Evolutionary conservation across 2,329 filamentous ascomycete species (phyloP), one percentile per base, ranked within the genome.

Genomic region (Trichophyton mentagrophytes): DNA sequence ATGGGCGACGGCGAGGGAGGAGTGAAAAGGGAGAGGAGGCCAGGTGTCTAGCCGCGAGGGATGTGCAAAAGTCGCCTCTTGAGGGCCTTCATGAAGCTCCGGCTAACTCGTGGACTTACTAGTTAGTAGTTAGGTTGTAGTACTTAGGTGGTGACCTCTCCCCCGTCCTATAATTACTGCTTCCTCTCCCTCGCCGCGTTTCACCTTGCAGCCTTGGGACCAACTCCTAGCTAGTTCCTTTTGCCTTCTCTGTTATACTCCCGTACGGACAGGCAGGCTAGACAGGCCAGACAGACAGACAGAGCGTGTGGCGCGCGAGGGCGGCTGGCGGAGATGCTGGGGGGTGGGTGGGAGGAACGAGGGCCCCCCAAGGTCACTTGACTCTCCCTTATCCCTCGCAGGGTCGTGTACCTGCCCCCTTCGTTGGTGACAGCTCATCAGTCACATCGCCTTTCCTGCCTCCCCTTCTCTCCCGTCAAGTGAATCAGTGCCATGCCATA

Each of bases 401-500:
- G 5, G 46, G 49, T 13, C 49, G 27, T 20, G 13, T 53, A 33
- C 22, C 27, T 53, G 49, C 49, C 22, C 22, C 7, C 49, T 44
- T 33, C 25, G 49, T 53, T 53, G 49, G 49, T 53, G 49, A 53
- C 49, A 53, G 49, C 49, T 53, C 49, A 53, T 30, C 49, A 33
- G 49, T 53, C 49, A 53, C 49, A 53, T 53, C 22, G 49, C 49
- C 49, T 15, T 30, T 30, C 13, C 3, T 27, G 15, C n/a, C n/a
- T n/a, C n/a, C n/a, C 40, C 40, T n/a, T n/a, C n/a, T 7, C n/a
- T 44, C 40, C n/a, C 7, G n/a, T 44, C 40, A 44, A 44, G 40
- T 44, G 40, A 44, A 44, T 44, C 40, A 44, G 40, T 44, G 17
- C 46, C 22, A 22, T 51, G 3, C 46, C 46, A 51, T 51, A 38